These are phyloP conservation scores for Entophlyctis luteolus DNA, from an alignment of 192 early-diverging fungal genomes.

Conservation along the genomic window DNA sequence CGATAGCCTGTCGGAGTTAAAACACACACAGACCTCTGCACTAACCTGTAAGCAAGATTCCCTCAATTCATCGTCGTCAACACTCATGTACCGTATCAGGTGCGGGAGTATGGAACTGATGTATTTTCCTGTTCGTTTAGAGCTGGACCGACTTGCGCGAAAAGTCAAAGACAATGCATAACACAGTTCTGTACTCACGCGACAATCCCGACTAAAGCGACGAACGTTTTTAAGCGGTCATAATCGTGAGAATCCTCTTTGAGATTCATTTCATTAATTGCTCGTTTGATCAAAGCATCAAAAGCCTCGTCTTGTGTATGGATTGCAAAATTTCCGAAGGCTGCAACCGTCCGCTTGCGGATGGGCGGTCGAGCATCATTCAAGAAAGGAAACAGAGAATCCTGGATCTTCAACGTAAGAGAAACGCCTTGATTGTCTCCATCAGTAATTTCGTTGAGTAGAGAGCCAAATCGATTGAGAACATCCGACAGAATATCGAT, in stretches of 20 bases:
- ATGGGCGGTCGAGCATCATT: constrained; percentile 68
- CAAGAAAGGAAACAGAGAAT: constrained; percentile 62
- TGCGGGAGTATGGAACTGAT: constrained; percentile 58
- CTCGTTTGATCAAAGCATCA: constrained; percentile 53
- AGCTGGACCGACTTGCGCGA: constrained; percentile 63
- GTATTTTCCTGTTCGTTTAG: constrained; percentile 64
- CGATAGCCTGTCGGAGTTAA: constrained; percentile 48
- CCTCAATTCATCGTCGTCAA: constrained; percentile 76
- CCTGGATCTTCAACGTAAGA: constrained; percentile 56
- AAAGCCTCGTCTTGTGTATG: constrained; percentile 69
- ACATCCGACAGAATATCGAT: constrained; percentile 75
- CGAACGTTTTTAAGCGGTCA: constrained; percentile 69
- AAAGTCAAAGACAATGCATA: background rate
- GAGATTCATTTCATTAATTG: constrained; percentile 52
- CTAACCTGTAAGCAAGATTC: constrained; percentile 70
- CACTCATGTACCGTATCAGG: constrained; percentile 53
- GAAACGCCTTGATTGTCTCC: constrained; percentile 10
- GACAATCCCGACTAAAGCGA: constrained; percentile 68
- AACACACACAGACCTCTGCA: background rate
- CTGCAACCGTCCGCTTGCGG: constrained; percentile 71
- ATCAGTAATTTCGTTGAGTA: constrained; percentile 37
- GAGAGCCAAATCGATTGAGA: constrained; percentile 63
- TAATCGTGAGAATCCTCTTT: constrained; percentile 49
- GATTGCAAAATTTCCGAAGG: constrained; percentile 64
- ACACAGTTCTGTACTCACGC: constrained; percentile 43